phyloP scores from a whole-genome alignment of 2,329 filamentous ascomycete genomes.

The Thielaviopsis populi region DNA sequence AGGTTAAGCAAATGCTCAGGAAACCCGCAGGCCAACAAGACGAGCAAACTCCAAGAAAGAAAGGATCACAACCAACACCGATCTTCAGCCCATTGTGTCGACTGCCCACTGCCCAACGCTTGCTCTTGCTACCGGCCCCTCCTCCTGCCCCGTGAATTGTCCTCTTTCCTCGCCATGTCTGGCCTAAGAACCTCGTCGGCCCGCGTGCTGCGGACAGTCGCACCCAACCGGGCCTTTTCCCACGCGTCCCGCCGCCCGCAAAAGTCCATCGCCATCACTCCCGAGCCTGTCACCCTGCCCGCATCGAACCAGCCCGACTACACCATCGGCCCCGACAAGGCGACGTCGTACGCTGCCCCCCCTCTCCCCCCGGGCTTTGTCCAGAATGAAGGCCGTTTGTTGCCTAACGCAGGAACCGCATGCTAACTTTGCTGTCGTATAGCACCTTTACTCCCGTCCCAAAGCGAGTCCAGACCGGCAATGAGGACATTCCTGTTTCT shows the following conservation, averaged over 20 bases:
- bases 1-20: not conserved
- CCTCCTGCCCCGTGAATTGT: too few relatives aligned
- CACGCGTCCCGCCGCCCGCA: constrained; percentile 33
- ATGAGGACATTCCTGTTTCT: constrained; percentile 61
- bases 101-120: too few relatives aligned
- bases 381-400: too few relatives aligned
- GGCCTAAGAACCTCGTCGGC: constrained; percentile 1
- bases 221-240: constrained; percentile 25
- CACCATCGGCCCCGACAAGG: constrained; percentile 65
- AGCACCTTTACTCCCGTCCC: constrained; percentile 87
- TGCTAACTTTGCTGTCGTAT: constrained; percentile 8
- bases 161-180: not conserved
- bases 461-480: constrained; percentile 78
- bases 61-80: constrained; percentile 7
- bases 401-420: not conserved
- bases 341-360: constrained; percentile 55
- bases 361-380: too few relatives aligned
- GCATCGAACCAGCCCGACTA: constrained; percentile 64
- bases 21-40: not conserved
- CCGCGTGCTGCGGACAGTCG: not conserved
- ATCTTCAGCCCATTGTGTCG: too few relatives aligned
- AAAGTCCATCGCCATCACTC: constrained; percentile 29
- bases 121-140: too few relatives aligned
- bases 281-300: constrained; percentile 26
- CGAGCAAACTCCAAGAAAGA: not conserved